Evolutionary conservation across 805 yeast genomes (phyloP), one percentile per base, ranked within the genome.

Genomic region (Metschnikowia chrysomelidarum): DNA sequence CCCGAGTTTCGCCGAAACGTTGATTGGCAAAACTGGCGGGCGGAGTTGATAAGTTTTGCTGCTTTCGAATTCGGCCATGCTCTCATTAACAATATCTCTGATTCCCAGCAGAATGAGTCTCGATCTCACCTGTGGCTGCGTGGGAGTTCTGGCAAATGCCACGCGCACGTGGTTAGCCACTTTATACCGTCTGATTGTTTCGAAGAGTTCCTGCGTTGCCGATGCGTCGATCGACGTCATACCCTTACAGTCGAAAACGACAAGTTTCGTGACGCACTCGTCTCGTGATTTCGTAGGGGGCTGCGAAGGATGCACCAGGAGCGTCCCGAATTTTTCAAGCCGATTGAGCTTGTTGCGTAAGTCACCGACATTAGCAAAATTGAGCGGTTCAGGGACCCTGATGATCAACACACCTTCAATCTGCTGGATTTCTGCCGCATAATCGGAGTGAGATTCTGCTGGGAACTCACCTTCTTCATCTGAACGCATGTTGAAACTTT

Each of bases 301-400:
- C 16, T 74, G 74, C 1, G 87, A 85, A 0, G 96, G 96, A 51
- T 88, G 96, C 11, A 74, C 75, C 31, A 69, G 71, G 16, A 80
- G 69, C 0, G 94, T 78, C 0, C 95, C 94, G 50, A 84, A 86
- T 35, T 75, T 62, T 53, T 88, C 96, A 19, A 88, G 62, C 27
- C 96, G 66, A 27, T 71, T 64, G 39, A 88, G 62, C 23, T 91
- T 67, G 38, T 75, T 67, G 42, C 82, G 78, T 42, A 88, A 64
- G 48, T 86, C 94, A 18, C 82, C 82, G 6, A 89, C 73, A 56
- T 89, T 88, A 24, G 95, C 87, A 59, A 88, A 88, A 4, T 89
- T 86, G 41, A 88, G 65, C 1, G 96, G 95, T 53, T 88, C 96
- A 0, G 96, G 88, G 27, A 88, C 75, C 44, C 81, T 82, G 23